Base-by-base conservation (phyloP, 305 asterid species). In the Caryopteris hybrid region DNA sequence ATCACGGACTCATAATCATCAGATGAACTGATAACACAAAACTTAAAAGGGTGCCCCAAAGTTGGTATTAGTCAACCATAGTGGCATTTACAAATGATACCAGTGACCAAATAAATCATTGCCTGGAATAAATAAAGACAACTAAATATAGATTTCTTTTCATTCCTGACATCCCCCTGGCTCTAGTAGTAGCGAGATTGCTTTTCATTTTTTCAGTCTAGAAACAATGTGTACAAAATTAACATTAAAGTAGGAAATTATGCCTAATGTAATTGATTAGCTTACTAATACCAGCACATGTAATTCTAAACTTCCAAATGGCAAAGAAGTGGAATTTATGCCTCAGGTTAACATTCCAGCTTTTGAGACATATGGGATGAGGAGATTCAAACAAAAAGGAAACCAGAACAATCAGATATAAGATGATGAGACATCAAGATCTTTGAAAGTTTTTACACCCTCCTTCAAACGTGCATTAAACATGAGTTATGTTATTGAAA, bases 1-100 rank as follows among this genome's bases (percentile, higher is more conserved):
- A 74, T 42, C 55, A 70, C 62, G 42, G 52, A 60, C 56, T 38
- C 54, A 59, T 14, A 13, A 48, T 48, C 63, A 52, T 34, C 59
- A 56, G 51, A 45, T 41, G 61, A 43, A 33, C 64, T 61, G 12
- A 53, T 22, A 33, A 50, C 16, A 29, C 46, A 50, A 58, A 58
- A 66, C 69, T 25, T 29, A 17, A 23, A 70, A 55, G 39, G 25
- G 43, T 11, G 57, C 16, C 18, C 21, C 10, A 39, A 47, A 64
- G 34, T 56, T 12, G 39, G 68, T 57, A 57, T 22, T n/a, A 57
- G 4, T 45, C 38, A 13, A 60, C 53, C 38, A 23, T 2, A 13
- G 22, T 55, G 54, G 47, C n/a, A 61, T 61, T 6, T 16, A 57
- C 31, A 46, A 20, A 48, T 17, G 47, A 29, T 29, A 56, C 48